Base-by-base conservation (phyloP, 805 yeast species). In the Yarrowia sp. region DNA sequence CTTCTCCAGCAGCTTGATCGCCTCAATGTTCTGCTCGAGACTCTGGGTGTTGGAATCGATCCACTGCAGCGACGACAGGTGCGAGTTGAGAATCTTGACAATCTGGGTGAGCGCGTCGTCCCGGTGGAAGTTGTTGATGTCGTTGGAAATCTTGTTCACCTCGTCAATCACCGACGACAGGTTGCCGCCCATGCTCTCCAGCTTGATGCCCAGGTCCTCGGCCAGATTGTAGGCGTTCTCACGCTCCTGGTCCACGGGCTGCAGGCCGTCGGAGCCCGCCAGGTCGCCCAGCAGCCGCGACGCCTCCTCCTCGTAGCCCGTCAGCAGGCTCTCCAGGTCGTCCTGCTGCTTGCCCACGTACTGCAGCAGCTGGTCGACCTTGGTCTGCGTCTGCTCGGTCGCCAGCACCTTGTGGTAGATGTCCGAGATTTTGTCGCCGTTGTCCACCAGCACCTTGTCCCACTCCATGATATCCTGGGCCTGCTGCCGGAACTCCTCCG, bases 281-380 rank as follows among this genome's bases (percentile, higher is more conserved):
- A 71, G 55, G 58, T 71, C 73, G 34, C 68, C 34, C 42, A 70
- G 60, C n/a, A 69, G 68, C 13, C 68, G 70, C 9, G 73, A 65
- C 12, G 76, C 77, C 74, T 89, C 92, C 70, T 80, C 82, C 77
- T 95, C 98, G 74, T 93, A 93, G 70, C 88, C 88, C 71, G 89
- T 89, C 70, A 95, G 83, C 73, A 94, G 83, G 15, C 84, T 81
- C 69, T 94, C 99, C 60, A 95, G 80, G 74, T 94, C 98, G 69
- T 90, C 91, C 75, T 95, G 99, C 76, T 95, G 98, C 72, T 89
- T 88, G 74, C 90, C 95, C 63, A 95, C 89, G 74, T 92, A 94
- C 47, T 87, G 81, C 68, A 95, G 81, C 46, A 92, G 89, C 76
- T 92, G 97, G 72, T 95, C 98, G 56, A 95, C 88, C 72, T 89